Evolutionary conservation across 2,329 filamentous ascomycete species (phyloP).

Genomic region (Hymenoscyphus linearis): DNA sequence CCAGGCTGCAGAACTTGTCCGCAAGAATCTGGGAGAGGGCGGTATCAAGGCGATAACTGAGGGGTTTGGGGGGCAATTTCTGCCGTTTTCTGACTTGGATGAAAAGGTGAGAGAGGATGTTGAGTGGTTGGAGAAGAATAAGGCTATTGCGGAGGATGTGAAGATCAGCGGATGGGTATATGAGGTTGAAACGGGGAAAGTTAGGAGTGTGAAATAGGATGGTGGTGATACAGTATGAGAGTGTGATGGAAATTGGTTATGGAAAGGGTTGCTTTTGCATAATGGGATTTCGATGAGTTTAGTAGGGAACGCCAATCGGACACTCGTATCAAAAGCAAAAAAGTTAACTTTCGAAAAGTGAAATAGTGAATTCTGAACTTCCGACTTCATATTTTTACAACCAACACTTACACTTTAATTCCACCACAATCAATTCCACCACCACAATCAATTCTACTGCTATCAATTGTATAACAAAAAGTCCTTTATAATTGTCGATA

Average conservation of each 20-base stretch:
- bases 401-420: too few species aligned
- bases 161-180: conserved; percentile 70
- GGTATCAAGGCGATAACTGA: conserved; percentile 36
- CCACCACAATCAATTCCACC: too few species aligned
- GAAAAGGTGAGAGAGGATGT: conserved; percentile 63
- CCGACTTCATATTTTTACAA: too few species aligned
- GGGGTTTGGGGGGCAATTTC: conserved; percentile 22
- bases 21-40: conserved; percentile 48
- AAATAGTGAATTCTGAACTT: too few species aligned
- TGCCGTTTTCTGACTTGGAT: conserved; percentile 54
- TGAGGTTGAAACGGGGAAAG: conserved; percentile 68
- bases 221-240: background rate
- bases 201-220: conserved; percentile 38
- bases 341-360: too few species aligned
- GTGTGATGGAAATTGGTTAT: background rate
- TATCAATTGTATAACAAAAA: too few species aligned
- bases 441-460: too few species aligned
- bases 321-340: too few species aligned
- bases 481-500: too few species aligned
- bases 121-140: conserved; percentile 51
- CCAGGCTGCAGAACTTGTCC: conserved; percentile 49
- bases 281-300: background rate
- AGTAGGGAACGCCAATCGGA: too few species aligned
- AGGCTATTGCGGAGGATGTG: conserved; percentile 54
- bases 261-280: background rate